phyloP scores from a whole-genome alignment of 2,329 filamentous ascomycete genomes.

The Didymella lethalis region DNA sequence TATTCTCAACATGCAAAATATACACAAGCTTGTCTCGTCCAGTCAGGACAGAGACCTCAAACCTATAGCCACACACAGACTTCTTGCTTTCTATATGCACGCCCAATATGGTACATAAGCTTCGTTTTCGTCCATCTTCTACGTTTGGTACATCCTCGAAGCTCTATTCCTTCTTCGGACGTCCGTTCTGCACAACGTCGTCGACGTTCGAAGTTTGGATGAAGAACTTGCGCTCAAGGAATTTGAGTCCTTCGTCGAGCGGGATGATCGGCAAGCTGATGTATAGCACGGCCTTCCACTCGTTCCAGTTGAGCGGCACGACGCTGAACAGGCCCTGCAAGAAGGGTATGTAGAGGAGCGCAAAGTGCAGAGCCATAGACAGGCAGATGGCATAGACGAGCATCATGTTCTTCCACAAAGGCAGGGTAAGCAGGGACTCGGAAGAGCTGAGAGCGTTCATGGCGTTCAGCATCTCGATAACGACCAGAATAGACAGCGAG shows the following conservation, averaged over 20 bases:
- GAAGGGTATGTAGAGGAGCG: constrained; percentile 88
- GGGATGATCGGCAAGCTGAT: constrained; percentile 92
- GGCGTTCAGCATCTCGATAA: constrained; percentile 99
- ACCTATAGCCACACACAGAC: constrained; percentile 1
- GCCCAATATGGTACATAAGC: constrained; percentile 8
- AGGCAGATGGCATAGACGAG: constrained; percentile 92
- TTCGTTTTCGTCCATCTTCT: not conserved
- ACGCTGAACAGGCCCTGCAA: constrained; percentile 91
- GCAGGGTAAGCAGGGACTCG: constrained; percentile 90
- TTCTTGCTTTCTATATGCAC: constrained; percentile 11
- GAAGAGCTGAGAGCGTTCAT: constrained; percentile 97
- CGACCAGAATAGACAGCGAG: constrained; percentile 87
- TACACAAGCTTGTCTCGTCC: constrained; percentile 10
- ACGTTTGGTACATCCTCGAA: not conserved
- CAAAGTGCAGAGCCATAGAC: constrained; percentile 95
- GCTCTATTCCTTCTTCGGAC: constrained; percentile 38
- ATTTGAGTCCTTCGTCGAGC: constrained; percentile 86
- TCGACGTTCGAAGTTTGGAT: constrained; percentile 35
- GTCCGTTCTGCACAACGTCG: constrained; percentile 31
- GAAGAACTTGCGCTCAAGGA: constrained; percentile 65
- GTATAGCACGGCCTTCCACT: constrained; percentile 89
- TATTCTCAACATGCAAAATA: constrained; percentile 17
- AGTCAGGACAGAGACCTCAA: not conserved
- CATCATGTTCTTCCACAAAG: constrained; percentile 99
- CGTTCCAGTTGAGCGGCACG: constrained; percentile 79